Conservation (phyloP, 441 rosid genomes). For the Breynia disticha region DNA sequence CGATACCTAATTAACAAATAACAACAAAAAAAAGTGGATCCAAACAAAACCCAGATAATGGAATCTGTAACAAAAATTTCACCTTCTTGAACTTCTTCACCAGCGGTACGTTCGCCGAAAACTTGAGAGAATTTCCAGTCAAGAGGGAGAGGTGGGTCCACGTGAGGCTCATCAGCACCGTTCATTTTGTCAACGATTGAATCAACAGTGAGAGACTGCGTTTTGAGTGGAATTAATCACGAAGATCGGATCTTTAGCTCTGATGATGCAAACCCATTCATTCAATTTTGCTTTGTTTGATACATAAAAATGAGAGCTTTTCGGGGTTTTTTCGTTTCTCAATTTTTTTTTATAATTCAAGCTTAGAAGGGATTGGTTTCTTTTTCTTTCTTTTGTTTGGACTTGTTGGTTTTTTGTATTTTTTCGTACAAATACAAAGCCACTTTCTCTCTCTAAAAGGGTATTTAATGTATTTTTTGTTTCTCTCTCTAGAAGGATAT, state of each 20-base stretch:
- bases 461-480: no score
- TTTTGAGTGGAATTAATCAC: slow-evolving; percentile 8
- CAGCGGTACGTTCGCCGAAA: slow-evolving; percentile 47
- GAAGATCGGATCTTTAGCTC: slow-evolving; percentile 17
- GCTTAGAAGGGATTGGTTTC: slow-evolving; percentile 11
- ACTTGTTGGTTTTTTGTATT: no score
- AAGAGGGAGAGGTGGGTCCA: slow-evolving; percentile 43
- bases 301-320: slow-evolving; percentile 1
- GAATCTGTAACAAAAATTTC: background rate
- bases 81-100: slow-evolving; percentile 55
- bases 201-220: slow-evolving; percentile 10
- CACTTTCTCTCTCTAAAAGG: no score
- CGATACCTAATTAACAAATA: slow-evolving; percentile 6
- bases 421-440: no score
- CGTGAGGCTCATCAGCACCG: slow-evolving; percentile 56
- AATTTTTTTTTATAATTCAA: slow-evolving; percentile 9
- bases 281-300: background rate
- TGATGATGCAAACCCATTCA: slow-evolving; percentile 7
- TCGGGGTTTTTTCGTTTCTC: no score
- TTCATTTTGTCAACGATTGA: slow-evolving; percentile 36
- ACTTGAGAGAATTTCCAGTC: slow-evolving; percentile 56
- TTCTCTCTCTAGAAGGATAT: no score
- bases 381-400: background rate
- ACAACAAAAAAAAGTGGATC: slow-evolving; percentile 14
- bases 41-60: slow-evolving; percentile 17